Conservation (phyloP, 345 rosid genomes). For the Salix brachista region DNA sequence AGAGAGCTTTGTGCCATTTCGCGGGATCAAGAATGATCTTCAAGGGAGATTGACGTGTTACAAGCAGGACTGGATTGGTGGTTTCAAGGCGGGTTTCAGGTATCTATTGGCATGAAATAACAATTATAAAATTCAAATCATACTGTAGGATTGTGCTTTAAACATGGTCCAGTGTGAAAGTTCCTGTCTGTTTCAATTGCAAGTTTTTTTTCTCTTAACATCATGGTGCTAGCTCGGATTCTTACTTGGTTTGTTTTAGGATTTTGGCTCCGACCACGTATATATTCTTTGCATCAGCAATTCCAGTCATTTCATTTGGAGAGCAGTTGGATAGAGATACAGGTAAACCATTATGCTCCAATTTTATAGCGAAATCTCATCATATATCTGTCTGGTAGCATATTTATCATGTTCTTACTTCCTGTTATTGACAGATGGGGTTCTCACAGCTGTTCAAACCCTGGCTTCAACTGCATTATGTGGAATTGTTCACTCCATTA, state of each 20-base stretch:
- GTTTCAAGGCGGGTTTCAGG: conserved; percentile 27
- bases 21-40: conserved; percentile 24
- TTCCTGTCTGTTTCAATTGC: conserved; percentile 2
- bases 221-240: background rate
- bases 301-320: conserved; percentile 33
- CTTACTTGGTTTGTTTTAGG: conserved; percentile 14
- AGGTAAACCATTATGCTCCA: conserved; percentile 3
- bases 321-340: conserved; percentile 32
- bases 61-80: conserved; percentile 31
- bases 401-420: background rate
- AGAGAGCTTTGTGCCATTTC: conserved; percentile 28
- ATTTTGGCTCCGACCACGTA: conserved; percentile 32
- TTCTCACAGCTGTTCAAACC: conserved; percentile 26
- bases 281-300: conserved; percentile 33
- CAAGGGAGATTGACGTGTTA: conserved; percentile 23
- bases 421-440: conserved; percentile 16
- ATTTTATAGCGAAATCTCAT: background rate
- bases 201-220: background rate
- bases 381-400: background rate
- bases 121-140: background rate
- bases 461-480: conserved; percentile 31
- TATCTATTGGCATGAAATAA: conserved; percentile 2
- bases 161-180: background rate
- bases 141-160: background rate
- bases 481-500: conserved; percentile 27